These are phyloP conservation scores for Geosmithia putterillii DNA, from an alignment of 2,329 filamentous ascomycete genomes.

Conservation along the genomic window DNA sequence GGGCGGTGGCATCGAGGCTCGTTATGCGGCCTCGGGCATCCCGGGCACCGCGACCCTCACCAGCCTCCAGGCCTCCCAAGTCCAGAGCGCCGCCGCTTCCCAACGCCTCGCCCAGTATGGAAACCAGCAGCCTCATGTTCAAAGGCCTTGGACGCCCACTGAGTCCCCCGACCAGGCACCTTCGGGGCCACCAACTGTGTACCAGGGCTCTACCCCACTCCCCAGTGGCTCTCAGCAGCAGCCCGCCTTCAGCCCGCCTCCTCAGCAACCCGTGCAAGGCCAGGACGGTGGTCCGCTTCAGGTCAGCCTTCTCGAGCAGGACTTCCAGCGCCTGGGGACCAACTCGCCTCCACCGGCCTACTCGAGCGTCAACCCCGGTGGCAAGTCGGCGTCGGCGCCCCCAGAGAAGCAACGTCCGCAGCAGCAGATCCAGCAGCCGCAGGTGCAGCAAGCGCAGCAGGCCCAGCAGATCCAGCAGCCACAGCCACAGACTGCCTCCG, in stretches of 20 bases:
- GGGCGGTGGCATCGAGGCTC: slow-evolving; percentile 74
- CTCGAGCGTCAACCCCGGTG: slow-evolving; percentile 54
- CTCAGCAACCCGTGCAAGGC: slow-evolving; percentile 20
- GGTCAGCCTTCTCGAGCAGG: slow-evolving; percentile 68
- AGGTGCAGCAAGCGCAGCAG: slow-evolving; percentile 6
- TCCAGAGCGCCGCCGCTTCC: slow-evolving; percentile 65
- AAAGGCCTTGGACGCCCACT: slow-evolving; percentile 84
- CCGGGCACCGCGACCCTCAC: slow-evolving; percentile 74
- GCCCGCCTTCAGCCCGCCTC: slow-evolving; percentile 27
- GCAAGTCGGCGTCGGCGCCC: slow-evolving; percentile 48
- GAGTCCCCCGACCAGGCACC: slow-evolving; percentile 77
- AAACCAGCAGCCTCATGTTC: slow-evolving; percentile 18
- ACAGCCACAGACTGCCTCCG: slow-evolving; percentile 5
- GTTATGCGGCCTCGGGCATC: slow-evolving; percentile 85
- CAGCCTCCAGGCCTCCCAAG: slow-evolving; percentile 49
- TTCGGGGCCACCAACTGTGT: slow-evolving; percentile 82
- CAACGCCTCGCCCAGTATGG: slow-evolving; percentile 73
- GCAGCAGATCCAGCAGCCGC: slow-evolving; percentile 9
- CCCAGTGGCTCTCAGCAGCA: slow-evolving; percentile 32
- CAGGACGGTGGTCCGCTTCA: slow-evolving; percentile 29
- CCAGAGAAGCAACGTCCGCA: slow-evolving; percentile 60
- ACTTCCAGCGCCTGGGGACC: slow-evolving; percentile 70
- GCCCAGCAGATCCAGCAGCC: slow-evolving; percentile 9
- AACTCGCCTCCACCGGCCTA: slow-evolving; percentile 93
- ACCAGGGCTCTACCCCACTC: slow-evolving; percentile 72